A percentile compares a stretch with the other conserved stretches of the same genome.
These are phyloP conservation scores for Massariosphaeria phaeospora DNA, from an alignment of 495 filamentous ascomycete genomes.

Conservation along the genomic window DNA sequence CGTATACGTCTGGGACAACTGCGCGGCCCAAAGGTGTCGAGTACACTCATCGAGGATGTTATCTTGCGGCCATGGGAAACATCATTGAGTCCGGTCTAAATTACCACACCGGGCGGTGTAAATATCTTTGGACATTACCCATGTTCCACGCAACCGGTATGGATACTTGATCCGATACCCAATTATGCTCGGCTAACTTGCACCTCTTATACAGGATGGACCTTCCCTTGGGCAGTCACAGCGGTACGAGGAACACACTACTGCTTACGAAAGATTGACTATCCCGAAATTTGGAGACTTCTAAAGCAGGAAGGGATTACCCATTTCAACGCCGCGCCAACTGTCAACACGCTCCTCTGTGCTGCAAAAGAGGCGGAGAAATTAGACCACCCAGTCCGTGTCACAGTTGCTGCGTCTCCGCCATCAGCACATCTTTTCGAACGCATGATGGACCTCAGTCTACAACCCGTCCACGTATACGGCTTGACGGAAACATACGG, in stretches of 20 bases:
- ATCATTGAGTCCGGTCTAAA: constrained; percentile 85
- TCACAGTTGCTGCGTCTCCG: constrained; percentile 89
- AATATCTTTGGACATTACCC: constrained; percentile 87
- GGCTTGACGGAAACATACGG: constrained; percentile 95
- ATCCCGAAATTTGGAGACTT: constrained; percentile 82
- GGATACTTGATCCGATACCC: too few species aligned
- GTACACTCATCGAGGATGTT: constrained; percentile 81
- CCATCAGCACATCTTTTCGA: constrained; percentile 86
- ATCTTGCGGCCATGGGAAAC: constrained; percentile 80
- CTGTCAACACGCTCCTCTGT: constrained; percentile 91
- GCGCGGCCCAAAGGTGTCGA: constrained; percentile 90
- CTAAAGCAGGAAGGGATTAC: constrained; percentile 80
- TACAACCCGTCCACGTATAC: constrained; percentile 91
- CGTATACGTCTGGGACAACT: constrained; percentile 92
- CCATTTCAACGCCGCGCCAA: constrained; percentile 94
- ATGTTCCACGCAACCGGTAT: constrained; percentile 99
- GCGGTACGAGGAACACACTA: constrained; percentile 91
- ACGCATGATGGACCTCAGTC: constrained; percentile 81
- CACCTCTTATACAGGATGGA: too few species aligned
- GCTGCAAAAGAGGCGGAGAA: constrained; percentile 62
- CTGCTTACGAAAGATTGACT: constrained; percentile 91
- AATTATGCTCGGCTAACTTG: too few species aligned
- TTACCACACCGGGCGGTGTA: constrained; percentile 58
- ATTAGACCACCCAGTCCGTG: constrained; percentile 67
- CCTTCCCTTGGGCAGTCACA: constrained; percentile 75